A percentile compares a stretch with the other conserved stretches of the same genome.
Conservation (phyloP, 495 filamentous ascomycete species). For the Oidiodendron maius region DNA sequence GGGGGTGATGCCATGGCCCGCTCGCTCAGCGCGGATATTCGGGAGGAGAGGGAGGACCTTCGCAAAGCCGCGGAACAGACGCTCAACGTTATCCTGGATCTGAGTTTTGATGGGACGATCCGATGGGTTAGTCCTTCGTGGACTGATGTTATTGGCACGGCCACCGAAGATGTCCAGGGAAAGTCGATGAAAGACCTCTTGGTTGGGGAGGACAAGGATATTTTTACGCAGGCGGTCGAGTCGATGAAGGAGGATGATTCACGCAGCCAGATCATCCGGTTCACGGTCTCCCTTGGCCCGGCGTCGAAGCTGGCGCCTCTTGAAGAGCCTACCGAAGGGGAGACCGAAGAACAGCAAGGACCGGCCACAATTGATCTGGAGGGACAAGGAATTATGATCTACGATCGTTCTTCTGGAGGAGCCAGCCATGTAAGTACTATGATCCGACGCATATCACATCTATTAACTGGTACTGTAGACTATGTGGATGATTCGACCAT, state of each 20-base stretch:
- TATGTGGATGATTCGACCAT: constrained; percentile 99
- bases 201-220: constrained; percentile 63
- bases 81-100: constrained; percentile 88
- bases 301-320: constrained; percentile 58
- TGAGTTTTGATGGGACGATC: constrained; percentile 80
- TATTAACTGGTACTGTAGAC: constrained; percentile 51
- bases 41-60: constrained; percentile 80
- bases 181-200: constrained; percentile 76
- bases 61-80: constrained; percentile 95
- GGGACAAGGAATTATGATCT: constrained; percentile 96
- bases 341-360: constrained; percentile 29
- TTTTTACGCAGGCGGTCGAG: constrained; percentile 76
- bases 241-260: constrained; percentile 91
- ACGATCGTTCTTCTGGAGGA: constrained; percentile 78
- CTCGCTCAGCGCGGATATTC: constrained; percentile 48
- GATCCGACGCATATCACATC: not conserved
- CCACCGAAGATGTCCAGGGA: constrained; percentile 65
- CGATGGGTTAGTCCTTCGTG: constrained; percentile 97
- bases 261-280: constrained; percentile 84
- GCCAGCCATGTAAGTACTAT: constrained; percentile 75
- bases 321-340: constrained; percentile 35
- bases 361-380: constrained; percentile 65
- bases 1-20: constrained; percentile 43
- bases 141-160: constrained; percentile 83
- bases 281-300: constrained; percentile 69